These are phyloP conservation scores for Apium graveolens DNA, from an alignment of 129 eudicot genomes.

Conservation along the genomic window DNA sequence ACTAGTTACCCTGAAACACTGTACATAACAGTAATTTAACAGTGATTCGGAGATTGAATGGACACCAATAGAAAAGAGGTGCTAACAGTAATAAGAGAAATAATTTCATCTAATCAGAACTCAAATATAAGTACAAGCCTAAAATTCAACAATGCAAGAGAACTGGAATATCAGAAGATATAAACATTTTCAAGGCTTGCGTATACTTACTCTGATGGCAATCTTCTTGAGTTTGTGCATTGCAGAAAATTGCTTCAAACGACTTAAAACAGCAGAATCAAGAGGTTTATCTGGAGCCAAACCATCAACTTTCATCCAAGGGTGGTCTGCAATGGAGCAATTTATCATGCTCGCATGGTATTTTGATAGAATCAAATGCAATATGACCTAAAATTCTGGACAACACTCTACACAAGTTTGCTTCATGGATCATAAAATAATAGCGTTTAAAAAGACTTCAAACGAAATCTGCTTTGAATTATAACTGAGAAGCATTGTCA, in stretches of 20 bases:
- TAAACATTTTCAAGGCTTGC: background rate
- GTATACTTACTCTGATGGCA: constrained; percentile 56
- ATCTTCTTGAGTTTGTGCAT: constrained; percentile 81
- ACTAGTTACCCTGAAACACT: background rate
- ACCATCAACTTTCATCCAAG: constrained; percentile 65
- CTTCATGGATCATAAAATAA: background rate
- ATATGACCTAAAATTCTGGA: background rate
- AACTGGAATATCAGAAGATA: too few species aligned
- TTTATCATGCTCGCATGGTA: background rate
- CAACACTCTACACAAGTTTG: background rate
- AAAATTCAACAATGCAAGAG: background rate
- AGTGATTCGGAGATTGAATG: background rate
- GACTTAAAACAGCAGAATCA: constrained; percentile 54
- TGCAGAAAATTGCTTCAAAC: constrained; percentile 69
- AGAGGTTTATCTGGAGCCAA: constrained; percentile 83
- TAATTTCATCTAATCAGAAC: background rate
- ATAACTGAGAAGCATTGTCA: background rate
- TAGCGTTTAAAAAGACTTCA: background rate
- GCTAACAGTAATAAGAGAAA: background rate
- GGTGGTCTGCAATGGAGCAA: constrained; percentile 45
- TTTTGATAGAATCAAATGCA: background rate
- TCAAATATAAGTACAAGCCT: background rate
- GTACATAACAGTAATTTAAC: background rate
- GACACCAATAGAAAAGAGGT: background rate
- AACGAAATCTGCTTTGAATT: background rate